Conservation (phyloP, 2,329 filamentous ascomycete species). For the Pseudocercospora musae region DNA sequence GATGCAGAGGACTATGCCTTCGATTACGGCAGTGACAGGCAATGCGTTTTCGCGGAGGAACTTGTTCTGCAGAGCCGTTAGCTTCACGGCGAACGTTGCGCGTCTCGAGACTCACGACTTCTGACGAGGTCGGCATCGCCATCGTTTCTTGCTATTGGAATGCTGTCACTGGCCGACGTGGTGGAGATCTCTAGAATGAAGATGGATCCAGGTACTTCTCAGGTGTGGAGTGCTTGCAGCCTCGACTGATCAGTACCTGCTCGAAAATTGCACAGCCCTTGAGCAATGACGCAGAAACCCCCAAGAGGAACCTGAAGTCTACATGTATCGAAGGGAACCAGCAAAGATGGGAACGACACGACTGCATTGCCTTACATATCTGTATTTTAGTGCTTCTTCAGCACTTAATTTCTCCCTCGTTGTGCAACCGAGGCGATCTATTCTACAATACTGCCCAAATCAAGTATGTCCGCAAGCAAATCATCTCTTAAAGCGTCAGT, state of each 20-base stretch:
- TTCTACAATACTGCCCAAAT: slow-evolving; percentile 50
- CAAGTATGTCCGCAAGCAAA: slow-evolving; percentile 34
- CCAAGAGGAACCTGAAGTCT: not conserved
- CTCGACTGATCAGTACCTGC: not conserved
- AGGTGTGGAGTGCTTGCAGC: not conserved
- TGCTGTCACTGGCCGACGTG: not conserved
- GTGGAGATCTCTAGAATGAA: not conserved
- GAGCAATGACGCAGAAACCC: not conserved
- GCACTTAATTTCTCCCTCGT: not conserved
- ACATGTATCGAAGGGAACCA: not conserved
- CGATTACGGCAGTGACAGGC: not conserved
- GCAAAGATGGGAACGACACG: not conserved
- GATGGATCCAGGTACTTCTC: not conserved
- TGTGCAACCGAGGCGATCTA: slow-evolving; percentile 6
- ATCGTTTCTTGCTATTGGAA: not conserved
- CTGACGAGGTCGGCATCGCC: not conserved
- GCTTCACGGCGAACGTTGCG: not conserved
- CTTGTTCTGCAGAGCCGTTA: not conserved
- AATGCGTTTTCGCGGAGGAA: not conserved
- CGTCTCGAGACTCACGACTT: not conserved
- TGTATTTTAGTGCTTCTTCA: not conserved
- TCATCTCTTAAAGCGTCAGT: slow-evolving; percentile 53
- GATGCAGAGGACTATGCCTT: not conserved
- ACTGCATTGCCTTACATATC: not conserved
- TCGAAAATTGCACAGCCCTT: not conserved